Conservation (phyloP, 2,329 filamentous ascomycete species). For the Lecanicillium sp. region DNA sequence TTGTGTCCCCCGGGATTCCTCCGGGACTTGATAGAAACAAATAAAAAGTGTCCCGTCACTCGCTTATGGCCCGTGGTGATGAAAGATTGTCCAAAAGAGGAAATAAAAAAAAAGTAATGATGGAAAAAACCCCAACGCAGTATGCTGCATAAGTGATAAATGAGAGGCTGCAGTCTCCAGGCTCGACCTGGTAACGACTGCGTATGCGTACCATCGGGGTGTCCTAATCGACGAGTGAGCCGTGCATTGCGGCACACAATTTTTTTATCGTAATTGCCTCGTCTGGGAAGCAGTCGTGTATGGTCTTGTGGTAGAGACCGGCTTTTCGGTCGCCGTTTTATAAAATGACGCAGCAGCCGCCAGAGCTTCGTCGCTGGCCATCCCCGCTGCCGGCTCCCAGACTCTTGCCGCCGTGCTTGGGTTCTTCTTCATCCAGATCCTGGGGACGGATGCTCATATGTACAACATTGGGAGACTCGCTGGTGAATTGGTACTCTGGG, state of each 20-base stretch:
- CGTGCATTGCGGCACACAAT: too few species aligned
- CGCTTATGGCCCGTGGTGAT: constrained; percentile 5
- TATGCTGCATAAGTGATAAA: too few species aligned
- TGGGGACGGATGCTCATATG: constrained; percentile 90
- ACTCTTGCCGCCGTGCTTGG: constrained; percentile 54
- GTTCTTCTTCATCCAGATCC: constrained; percentile 75
- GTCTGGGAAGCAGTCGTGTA: too few species aligned
- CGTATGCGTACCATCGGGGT: too few species aligned
- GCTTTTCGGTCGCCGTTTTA: constrained; percentile 17
- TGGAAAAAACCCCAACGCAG: background rate
- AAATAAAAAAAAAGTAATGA: constrained; percentile 6
- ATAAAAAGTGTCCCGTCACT: constrained; percentile 7
- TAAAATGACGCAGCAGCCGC: constrained; percentile 45
- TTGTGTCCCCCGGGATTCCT: too few species aligned
- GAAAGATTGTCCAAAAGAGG: constrained; percentile 9
- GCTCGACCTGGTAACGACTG: too few species aligned
- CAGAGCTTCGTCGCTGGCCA: constrained; percentile 31
- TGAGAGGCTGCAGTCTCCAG: too few species aligned
- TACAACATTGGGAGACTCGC: constrained; percentile 72
- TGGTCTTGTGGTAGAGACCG: too few species aligned
- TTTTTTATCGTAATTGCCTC: too few species aligned
- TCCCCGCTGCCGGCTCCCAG: constrained; percentile 32
- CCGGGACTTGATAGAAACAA: constrained; percentile 1
- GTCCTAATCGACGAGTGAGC: too few species aligned
- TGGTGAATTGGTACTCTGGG: constrained; percentile 71